phyloP scores from a whole-genome alignment of 1,284 basidiomycete genomes.

The Wallemia mellicola region DNA sequence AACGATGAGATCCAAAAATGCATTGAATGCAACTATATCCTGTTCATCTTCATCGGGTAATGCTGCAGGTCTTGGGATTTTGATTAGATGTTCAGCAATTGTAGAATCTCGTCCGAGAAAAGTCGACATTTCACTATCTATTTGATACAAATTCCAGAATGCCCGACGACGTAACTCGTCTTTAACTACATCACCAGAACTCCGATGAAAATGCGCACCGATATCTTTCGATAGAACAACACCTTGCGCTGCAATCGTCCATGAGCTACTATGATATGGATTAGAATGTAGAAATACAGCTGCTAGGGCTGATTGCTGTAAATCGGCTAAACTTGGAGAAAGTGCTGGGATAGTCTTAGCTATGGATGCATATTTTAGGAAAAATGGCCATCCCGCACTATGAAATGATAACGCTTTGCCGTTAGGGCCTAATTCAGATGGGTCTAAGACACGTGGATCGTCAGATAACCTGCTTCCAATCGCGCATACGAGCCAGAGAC shows the following conservation, averaged over 20 bases:
- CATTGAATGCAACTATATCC: neutral
- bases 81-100: neutral
- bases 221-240: neutral
- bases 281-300: neutral
- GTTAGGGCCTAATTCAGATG: neutral
- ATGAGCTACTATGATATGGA: neutral
- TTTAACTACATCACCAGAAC: neutral
- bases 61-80: neutral
- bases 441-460: neutral
- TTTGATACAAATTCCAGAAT: neutral
- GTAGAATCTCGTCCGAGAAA: neutral
- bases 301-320: neutral
- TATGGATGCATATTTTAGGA: neutral
- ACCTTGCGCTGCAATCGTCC: neutral
- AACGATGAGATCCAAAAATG: neutral
- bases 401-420: neutral
- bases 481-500: neutral
- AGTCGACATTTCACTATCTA: neutral
- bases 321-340: neutral
- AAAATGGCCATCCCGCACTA: neutral
- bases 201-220: neutral
- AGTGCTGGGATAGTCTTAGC: neutral
- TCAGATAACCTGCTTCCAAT: neutral
- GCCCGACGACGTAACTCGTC: neutral
- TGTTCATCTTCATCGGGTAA: neutral